phyloP scores from a whole-genome alignment of 192 early-diverging fungal species.

The Ambispora gerdemannii region DNA sequence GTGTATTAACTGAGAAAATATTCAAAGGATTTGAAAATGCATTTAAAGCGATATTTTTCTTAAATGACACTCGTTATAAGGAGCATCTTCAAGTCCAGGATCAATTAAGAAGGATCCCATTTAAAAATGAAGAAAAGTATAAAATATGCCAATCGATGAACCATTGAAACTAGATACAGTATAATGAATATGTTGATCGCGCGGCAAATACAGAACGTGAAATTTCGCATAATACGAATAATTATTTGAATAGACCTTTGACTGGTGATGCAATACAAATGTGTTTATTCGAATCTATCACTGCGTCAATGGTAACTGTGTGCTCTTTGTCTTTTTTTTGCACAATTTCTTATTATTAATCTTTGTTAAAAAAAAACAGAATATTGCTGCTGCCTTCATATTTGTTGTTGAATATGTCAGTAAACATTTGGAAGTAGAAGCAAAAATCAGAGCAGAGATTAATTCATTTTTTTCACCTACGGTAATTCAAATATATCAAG shows the following conservation, averaged over 20 bases:
- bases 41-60: neutral
- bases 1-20: neutral
- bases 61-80: neutral
- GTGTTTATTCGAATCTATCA: neutral
- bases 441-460: neutral
- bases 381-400: neutral
- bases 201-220: neutral
- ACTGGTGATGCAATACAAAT: neutral
- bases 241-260: neutral
- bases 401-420: neutral
- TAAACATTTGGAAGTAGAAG: neutral
- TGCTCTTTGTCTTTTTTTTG: neutral
- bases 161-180: neutral
- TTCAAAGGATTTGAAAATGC: neutral
- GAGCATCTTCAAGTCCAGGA: neutral
- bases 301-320: neutral
- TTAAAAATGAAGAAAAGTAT: neutral
- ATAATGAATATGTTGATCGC: neutral
- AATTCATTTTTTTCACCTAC: neutral
- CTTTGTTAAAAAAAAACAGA: neutral
- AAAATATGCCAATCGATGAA: neutral
- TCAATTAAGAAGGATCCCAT: neutral
- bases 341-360: neutral
- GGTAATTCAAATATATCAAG: neutral
- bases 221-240: neutral